Percentiles rank a stretch among this genome's conserved stretches.
Conservation (phyloP, 2,329 filamentous ascomycete species). For the Magnaporthales sp. region DNA sequence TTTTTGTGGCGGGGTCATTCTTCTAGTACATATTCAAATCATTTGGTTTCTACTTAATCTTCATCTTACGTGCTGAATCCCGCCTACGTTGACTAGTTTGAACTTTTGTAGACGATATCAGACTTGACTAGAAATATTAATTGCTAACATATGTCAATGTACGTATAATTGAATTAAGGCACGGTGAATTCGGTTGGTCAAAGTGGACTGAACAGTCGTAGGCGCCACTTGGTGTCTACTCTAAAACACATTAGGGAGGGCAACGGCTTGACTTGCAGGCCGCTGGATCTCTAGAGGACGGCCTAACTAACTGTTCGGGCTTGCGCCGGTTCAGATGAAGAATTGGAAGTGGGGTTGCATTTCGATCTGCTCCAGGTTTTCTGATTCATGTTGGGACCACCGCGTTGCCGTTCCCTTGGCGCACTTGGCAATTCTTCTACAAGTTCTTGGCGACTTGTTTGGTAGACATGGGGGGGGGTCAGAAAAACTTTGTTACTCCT, state of each 20-base stretch:
- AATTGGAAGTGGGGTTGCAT: not conserved
- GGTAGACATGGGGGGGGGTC: not conserved
- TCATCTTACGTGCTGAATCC: not conserved
- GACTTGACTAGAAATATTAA: not conserved
- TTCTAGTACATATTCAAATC: not conserved
- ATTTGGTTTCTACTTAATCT: not conserved
- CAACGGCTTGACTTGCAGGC: not conserved
- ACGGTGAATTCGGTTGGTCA: not conserved
- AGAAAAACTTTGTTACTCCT: not conserved
- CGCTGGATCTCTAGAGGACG: not conserved
- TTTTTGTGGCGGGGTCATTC: not conserved
- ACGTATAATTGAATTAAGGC: not conserved
- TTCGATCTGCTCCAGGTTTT: not conserved
- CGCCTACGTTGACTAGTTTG: not conserved
- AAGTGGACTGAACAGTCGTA: not conserved
- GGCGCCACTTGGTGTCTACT: not conserved
- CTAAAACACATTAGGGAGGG: not conserved
- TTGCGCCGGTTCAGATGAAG: not conserved
- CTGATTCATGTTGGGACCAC: not conserved
- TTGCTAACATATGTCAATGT: not conserved
- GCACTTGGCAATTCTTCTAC: not conserved
- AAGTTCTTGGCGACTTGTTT: not conserved
- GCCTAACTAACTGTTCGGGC: not conserved
- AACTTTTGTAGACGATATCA: not conserved
- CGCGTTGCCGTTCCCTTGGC: not conserved